Evolutionary conservation across 179 eudicot genomes (phyloP), one percentile per base, ranked within the genome.

Genomic region (Vitellaria paradoxa): DNA sequence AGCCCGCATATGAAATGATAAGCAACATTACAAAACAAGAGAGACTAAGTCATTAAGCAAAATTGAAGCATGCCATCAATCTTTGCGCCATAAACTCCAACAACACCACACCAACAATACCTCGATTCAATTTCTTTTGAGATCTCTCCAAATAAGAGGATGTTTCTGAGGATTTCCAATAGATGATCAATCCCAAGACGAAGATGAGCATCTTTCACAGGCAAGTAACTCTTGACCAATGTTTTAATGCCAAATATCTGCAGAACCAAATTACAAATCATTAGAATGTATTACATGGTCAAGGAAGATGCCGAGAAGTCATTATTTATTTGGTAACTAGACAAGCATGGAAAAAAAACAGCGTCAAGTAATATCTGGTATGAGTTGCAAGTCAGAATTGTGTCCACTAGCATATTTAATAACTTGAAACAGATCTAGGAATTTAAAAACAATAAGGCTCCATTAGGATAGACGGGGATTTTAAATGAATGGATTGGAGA

Each of bases 151-250:
- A 89, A 92, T 15, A 76, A 72, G 73, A 94, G 93, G 74, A 96
- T 88, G 79, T 87, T 89, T 76, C 82, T 87, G 26, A 96, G 98
- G 68, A 88, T 87, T 72, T 81, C 84, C 61, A 96, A 76, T 75
- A 96, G 81, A 77, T 75, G 85, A 86, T 92, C 97, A 84, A 96
- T 88, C 79, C 99, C 97, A 79, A 83, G 86, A 66, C 98, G 97
- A 81, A 94, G 97, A 74, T 96, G 96, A 78, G 98, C 94, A 89
- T 96, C 99, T 84, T 92, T 94, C 68, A 90, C 87, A 30, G 98
- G 99, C 76, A 94, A 87, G 82, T 91, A 96, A 88, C 98, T 94
- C 86, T 96, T 96, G 53, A 96, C 99, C 87, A 96, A 78, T 69
- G 97, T 84, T 85, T 96, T 96, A 55, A 94, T 82, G 78, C 92